Base-by-base conservation (phyloP, 345 rosid species). In the Cardamine chenopodiifolia region DNA sequence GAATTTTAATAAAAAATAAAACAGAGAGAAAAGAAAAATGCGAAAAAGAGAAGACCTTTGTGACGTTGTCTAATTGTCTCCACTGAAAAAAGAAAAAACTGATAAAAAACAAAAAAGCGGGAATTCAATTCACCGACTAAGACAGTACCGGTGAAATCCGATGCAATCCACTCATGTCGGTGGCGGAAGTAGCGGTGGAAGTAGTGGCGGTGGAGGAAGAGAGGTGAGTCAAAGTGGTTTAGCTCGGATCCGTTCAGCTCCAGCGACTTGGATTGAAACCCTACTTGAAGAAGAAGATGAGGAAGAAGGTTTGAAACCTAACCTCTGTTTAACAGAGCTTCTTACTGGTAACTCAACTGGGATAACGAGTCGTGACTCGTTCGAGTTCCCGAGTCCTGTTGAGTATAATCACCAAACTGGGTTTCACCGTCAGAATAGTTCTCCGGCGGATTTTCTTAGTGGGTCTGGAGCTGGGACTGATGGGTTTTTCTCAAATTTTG, bases 181-280 rank as follows among this genome's bases (percentile, higher is more conserved):
- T 15, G 65, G 86, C 49, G 67, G 84, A 8, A 68, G 73, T 1
- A 79, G 68, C n/a, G 83, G 6, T 8, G 40, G 59, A 28, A 28
- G 82, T 5, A 70, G 67, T 2, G 81, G 75, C 0, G 78, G 67
- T 0, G 80, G 78, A 22, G 83, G 48, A 22, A 86, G 83, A 7
- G 88, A 78, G 68, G 25, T 78, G 68, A 77, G 75, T 72, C 86
- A 90, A 22, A 74, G 80, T 45, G 87, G 89, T 28, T 86, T 90
- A 13, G 70, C 89, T 49, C 85, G 94, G 56, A 83, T 85, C 77
- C 86, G 90, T n/a, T 91, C 92, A 25, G 97, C 92, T 69, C 97
- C 97, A 11, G 83, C 88, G 32, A 78, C 85, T 25, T 91, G 97
- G 97, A 75, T 91, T 34, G 92, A 87, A 66, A 84, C 88, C 6